A percentile compares a stretch with the other conserved stretches of the same genome.
phyloP scores from a whole-genome alignment of 2,329 filamentous ascomycete species.

The Ophiostoma fasciatum region DNA sequence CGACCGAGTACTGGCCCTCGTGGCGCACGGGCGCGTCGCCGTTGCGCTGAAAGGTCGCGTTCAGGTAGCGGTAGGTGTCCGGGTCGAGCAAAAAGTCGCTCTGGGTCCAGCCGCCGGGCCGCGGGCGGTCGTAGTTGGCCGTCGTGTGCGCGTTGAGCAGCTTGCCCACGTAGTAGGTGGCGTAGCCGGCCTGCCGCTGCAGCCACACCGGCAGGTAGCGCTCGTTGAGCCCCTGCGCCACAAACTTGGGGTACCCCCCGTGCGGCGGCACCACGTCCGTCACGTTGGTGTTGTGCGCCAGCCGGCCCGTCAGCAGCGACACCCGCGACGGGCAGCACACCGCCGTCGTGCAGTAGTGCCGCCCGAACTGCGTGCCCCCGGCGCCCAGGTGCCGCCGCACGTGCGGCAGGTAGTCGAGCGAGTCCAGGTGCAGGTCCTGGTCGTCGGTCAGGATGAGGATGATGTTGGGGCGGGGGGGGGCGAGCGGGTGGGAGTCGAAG shows the following conservation, averaged over 20 bases:
- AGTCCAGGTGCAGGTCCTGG: constrained; percentile 46
- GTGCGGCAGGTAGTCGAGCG: constrained; percentile 40
- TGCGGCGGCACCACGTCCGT: constrained; percentile 41
- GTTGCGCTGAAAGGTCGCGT: constrained; percentile 44
- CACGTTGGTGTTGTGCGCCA: constrained; percentile 57
- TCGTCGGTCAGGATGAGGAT: constrained; percentile 48
- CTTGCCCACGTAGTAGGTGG: constrained; percentile 58
- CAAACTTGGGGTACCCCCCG: constrained; percentile 51
- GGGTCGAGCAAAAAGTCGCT: constrained; percentile 44
- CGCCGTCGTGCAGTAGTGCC: constrained; percentile 52
- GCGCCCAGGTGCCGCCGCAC: constrained; percentile 29
- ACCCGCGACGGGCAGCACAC: constrained; percentile 55
- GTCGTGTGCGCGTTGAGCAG: constrained; percentile 50
- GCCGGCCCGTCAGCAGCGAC: constrained; percentile 48
- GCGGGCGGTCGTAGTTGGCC: constrained; percentile 44
- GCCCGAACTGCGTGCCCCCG: constrained; percentile 42
- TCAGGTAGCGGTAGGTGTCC: constrained; percentile 48
- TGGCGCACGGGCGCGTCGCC: constrained; percentile 37
- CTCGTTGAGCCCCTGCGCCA: constrained; percentile 47
- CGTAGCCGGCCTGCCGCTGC: constrained; percentile 49
- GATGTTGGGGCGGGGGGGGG: constrained; percentile 10
- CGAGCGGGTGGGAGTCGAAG: too few species aligned
- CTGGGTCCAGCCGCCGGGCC: constrained; percentile 42
- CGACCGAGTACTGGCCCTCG: constrained; percentile 37
- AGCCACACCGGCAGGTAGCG: constrained; percentile 57